Evolutionary conservation across 1,139 yeast genomes (phyloP).

Genomic region (Eremothecium cymbalariae): DNA sequence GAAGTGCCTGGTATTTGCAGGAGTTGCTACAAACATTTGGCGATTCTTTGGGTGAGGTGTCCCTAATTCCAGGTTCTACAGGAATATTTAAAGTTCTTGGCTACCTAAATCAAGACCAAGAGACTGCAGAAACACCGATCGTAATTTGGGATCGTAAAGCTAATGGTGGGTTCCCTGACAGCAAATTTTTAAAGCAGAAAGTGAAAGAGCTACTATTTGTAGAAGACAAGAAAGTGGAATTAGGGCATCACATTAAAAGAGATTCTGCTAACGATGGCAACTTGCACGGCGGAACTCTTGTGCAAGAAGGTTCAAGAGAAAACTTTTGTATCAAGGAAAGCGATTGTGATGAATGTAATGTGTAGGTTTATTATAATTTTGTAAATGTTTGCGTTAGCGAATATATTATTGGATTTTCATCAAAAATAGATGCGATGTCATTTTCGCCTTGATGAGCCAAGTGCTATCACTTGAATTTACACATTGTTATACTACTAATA

Average conservation of each 20-base stretch:
- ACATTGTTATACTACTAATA: no score
- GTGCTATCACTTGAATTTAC: no score
- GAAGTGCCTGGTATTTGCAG: constrained; percentile 63
- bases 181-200: constrained; percentile 48
- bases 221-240: constrained; percentile 12
- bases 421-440: no score
- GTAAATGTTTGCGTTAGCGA: no score
- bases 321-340: no score
- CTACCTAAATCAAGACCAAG: constrained; percentile 18
- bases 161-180: constrained; percentile 56
- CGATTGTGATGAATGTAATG: no score
- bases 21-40: constrained; percentile 56
- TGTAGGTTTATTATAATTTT: no score
- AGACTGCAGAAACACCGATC: constrained; percentile 12
- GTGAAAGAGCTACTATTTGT: constrained; percentile 28
- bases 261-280: no score
- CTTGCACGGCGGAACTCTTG: no score
- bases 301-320: no score
- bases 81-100: constrained; percentile 47
- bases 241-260: constrained; percentile 19
- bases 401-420: no score
- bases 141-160: constrained; percentile 48
- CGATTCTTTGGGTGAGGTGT: constrained; percentile 43
- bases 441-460: no score
- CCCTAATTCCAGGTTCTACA: constrained; percentile 43